Conservation (phyloP, 257 asterid species). For the Osmanthus fragrans region DNA sequence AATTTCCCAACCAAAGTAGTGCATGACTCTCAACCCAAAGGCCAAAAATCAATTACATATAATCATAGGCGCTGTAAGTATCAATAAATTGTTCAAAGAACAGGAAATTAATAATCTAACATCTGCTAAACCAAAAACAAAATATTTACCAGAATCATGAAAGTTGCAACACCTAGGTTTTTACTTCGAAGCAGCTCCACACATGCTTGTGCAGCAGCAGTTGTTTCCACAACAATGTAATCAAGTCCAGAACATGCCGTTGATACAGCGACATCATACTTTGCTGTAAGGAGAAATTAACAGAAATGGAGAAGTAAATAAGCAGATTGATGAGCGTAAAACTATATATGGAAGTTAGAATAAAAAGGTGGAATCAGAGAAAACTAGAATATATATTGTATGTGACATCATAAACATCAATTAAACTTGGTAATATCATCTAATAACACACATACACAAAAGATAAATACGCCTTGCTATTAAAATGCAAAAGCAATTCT, state of each 20-base stretch:
- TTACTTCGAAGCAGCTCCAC: constrained; percentile 81
- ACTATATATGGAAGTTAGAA: neutral
- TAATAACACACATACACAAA: constrained; percentile 1
- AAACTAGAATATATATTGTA: neutral
- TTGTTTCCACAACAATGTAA: constrained; percentile 85
- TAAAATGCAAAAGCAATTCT: constrained; percentile 1
- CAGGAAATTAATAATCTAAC: neutral
- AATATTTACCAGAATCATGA: constrained; percentile 79
- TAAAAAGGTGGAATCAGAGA: neutral
- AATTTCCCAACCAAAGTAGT: neutral
- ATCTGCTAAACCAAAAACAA: neutral
- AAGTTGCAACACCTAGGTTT: constrained; percentile 92
- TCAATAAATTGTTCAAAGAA: neutral
- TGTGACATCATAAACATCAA: neutral
- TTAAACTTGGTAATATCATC: neutral
- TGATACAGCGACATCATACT: constrained; percentile 90
- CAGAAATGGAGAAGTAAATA: constrained; percentile 1
- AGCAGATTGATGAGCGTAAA: no score
- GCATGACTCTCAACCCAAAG: neutral
- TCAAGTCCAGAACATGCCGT: constrained; percentile 94
- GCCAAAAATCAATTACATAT: neutral
- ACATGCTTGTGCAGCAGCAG: constrained; percentile 82
- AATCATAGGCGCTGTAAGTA: neutral
- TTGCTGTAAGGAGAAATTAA: constrained; percentile 50
- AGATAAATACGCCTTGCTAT: constrained; percentile 9